phyloP scores from a whole-genome alignment of 1,284 basidiomycete genomes.

The Pseudozyma pruni region DNA sequence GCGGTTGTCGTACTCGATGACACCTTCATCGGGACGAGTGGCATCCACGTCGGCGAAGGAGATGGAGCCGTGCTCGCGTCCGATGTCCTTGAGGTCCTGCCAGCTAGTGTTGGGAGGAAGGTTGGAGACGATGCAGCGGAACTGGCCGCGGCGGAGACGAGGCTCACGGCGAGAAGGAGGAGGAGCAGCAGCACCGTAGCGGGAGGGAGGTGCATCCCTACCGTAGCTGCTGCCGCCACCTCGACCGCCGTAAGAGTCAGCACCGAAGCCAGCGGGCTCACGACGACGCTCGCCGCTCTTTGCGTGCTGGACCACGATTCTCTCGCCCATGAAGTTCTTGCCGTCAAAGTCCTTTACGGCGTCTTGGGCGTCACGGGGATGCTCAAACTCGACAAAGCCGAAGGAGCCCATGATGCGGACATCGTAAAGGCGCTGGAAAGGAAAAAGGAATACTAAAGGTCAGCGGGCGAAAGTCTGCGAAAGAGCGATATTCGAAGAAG shows the following conservation, averaged over 20 bases:
- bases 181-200: slow-evolving; percentile 46
- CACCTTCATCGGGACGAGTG: slow-evolving; percentile 63
- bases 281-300: slow-evolving; percentile 56
- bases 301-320: slow-evolving; percentile 64
- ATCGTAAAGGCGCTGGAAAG: slow-evolving; percentile 48
- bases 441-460: background rate
- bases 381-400: slow-evolving; percentile 66
- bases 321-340: slow-evolving; percentile 64
- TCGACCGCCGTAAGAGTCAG: slow-evolving; percentile 36
- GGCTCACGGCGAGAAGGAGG: slow-evolving; percentile 44
- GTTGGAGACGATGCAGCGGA: slow-evolving; percentile 70
- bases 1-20: slow-evolving; percentile 65
- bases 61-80: slow-evolving; percentile 81
- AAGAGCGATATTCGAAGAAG: background rate
- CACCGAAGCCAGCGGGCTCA: slow-evolving; percentile 46
- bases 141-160: slow-evolving; percentile 58
- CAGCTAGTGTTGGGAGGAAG: slow-evolving; percentile 90
- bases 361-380: slow-evolving; percentile 65
- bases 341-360: slow-evolving; percentile 66
- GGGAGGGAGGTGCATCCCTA: slow-evolving; percentile 30
- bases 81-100: slow-evolving; percentile 98
- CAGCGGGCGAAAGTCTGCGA: background rate
- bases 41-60: slow-evolving; percentile 65
- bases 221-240: slow-evolving; percentile 45
- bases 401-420: slow-evolving; percentile 65